These are phyloP conservation scores for Peribolospora baueri DNA, from an alignment of 768 basidiomycete genomes.

Conservation along the genomic window DNA sequence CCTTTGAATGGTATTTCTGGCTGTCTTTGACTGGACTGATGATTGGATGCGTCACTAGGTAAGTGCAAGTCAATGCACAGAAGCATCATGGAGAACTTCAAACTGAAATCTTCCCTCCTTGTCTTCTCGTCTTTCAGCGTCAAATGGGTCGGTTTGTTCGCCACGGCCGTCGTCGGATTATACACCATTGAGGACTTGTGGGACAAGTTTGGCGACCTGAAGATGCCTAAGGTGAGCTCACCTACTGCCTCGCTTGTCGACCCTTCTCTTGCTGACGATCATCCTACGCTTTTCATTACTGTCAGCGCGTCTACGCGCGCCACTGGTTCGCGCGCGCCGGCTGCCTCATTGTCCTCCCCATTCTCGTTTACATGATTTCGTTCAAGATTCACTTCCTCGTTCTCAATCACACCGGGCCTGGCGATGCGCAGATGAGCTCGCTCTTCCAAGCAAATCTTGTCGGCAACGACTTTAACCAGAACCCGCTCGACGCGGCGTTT, in stretches of 20 bases:
- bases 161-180: slow-evolving; percentile 75
- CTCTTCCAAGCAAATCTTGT: slow-evolving; percentile 88
- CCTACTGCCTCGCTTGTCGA: not conserved
- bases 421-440: slow-evolving; percentile 95
- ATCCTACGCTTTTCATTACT: not conserved
- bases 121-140: slow-evolving; percentile 30
- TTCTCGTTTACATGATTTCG: slow-evolving; percentile 71
- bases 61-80: slow-evolving; percentile 2
- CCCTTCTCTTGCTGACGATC: not conserved
- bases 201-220: slow-evolving; percentile 91
- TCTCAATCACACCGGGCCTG: slow-evolving; percentile 78
- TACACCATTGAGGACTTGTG: slow-evolving; percentile 96
- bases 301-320: slow-evolving; percentile 54
- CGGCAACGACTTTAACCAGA: slow-evolving; percentile 78
- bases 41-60: slow-evolving; percentile 89
- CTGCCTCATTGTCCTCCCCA: slow-evolving; percentile 69
- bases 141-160: slow-evolving; percentile 89
- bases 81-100: no score
- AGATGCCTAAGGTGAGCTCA: slow-evolving; percentile 55
- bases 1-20: slow-evolving; percentile 96
- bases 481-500: slow-evolving; percentile 66
- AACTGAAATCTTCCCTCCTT: no score
- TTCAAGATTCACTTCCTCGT: slow-evolving; percentile 96
- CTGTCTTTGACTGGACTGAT: slow-evolving; percentile 74
- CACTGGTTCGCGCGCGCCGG: slow-evolving; percentile 74